These are phyloP conservation scores for Agastache rugosa DNA, from an alignment of 257 asterid species.

Conservation along the genomic window DNA sequence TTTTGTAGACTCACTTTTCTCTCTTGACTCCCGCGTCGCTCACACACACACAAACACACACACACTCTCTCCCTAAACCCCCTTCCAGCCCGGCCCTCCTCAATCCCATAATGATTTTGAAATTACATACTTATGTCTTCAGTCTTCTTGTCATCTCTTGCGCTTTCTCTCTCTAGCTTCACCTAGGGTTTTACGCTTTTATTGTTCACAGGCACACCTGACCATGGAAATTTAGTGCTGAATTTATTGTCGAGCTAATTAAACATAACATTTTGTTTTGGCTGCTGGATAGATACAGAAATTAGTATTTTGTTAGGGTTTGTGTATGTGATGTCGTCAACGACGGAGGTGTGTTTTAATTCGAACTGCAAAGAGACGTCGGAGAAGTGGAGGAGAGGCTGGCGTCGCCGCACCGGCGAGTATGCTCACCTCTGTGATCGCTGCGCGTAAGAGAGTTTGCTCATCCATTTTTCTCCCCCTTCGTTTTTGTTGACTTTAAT, in stretches of 20 bases:
- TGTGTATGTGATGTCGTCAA: constrained; percentile 38
- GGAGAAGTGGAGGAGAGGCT: constrained; percentile 67
- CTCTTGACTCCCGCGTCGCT: constrained; percentile 37
- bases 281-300: background rate
- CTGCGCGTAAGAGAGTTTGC: constrained; percentile 75
- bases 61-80: constrained; percentile 19
- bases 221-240: constrained; percentile 35
- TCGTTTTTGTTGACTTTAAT: constrained; percentile 15
- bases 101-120: constrained; percentile 32
- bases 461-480: background rate
- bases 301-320: constrained; percentile 37
- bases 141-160: constrained; percentile 27
- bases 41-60: constrained; percentile 2
- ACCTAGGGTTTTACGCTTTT: constrained; percentile 46
- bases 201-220: constrained; percentile 28
- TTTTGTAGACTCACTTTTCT: constrained; percentile 1
- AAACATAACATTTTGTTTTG: background rate
- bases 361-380: constrained; percentile 67
- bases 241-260: constrained; percentile 34
- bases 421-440: constrained; percentile 92
- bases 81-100: constrained; percentile 33
- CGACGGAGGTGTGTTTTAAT: constrained; percentile 72
- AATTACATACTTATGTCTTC: constrained; percentile 30
- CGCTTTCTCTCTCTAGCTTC: constrained; percentile 40
- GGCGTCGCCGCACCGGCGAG: constrained; percentile 99